phyloP scores from a whole-genome alignment of 2,329 filamentous ascomycete species.

The Exserohilum turcica region DNA sequence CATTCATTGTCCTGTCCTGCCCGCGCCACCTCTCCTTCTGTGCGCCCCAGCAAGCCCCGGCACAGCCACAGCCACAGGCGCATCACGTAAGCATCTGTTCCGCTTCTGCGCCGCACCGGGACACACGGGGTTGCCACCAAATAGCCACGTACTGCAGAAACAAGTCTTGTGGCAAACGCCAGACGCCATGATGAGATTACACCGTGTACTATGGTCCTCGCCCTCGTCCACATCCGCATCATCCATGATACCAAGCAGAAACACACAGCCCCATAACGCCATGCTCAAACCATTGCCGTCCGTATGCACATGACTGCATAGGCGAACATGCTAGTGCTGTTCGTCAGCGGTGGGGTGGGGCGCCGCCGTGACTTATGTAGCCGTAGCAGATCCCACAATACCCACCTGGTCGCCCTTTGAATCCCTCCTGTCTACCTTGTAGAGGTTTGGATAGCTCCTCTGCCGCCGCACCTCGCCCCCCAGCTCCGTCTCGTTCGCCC shows the following conservation, averaged over 20 bases:
- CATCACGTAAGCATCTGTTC: not conserved
- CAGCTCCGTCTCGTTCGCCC: conserved; percentile 26
- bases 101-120: not conserved
- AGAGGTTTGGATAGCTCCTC: conserved; percentile 46
- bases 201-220: not conserved
- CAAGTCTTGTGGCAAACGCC: not conserved
- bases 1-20: not conserved
- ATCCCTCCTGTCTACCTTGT: conserved; percentile 27
- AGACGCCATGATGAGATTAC: no score
- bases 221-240: not conserved
- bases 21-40: not conserved
- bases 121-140: not conserved
- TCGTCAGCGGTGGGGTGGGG: not conserved
- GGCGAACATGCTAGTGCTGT: not conserved
- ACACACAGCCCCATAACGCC: not conserved
- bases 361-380: not conserved
- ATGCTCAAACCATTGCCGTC: not conserved
- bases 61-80: conserved; percentile 7
- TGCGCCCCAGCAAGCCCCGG: no score
- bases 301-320: not conserved
- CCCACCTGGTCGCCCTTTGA: conserved; percentile 14
- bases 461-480: conserved; percentile 39
- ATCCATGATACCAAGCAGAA: not conserved
- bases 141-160: not conserved
- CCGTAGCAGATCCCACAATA: not conserved